phyloP scores from a whole-genome alignment of 306 rosid genomes.

The Gleditsia sinensis region DNA sequence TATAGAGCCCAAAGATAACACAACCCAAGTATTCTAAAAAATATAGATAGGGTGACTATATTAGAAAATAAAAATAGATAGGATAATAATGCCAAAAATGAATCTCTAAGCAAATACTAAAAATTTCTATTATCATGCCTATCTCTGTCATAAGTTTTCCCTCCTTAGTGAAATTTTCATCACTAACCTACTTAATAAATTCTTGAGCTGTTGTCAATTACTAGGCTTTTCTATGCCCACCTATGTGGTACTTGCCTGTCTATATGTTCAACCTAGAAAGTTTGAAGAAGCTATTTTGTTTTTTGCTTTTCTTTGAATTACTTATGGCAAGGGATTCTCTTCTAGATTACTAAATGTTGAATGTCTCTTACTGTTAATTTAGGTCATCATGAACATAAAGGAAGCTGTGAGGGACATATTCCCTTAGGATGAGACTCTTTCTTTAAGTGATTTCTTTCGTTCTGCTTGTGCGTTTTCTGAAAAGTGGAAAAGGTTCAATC shows the following conservation, averaged over 20 bases:
- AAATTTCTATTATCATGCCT: not conserved
- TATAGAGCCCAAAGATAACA: not conserved
- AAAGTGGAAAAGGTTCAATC: conserved; percentile 61
- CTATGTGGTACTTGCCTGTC: not conserved
- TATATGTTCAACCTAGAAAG: not conserved
- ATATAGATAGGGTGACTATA: not conserved
- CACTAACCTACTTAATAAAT: not conserved
- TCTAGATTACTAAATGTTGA: not conserved
- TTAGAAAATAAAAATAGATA: not conserved
- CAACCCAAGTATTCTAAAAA: not conserved
- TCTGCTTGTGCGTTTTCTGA: conserved; percentile 60
- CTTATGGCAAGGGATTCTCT: not conserved
- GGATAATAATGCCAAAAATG: not conserved
- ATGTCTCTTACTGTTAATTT: not conserved
- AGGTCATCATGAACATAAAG: conserved; percentile 37
- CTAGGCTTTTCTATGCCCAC: not conserved
- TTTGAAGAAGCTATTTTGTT: not conserved
- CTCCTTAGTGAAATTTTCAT: not conserved
- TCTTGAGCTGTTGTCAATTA: not conserved
- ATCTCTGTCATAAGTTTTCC: not conserved
- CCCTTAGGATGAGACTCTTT: conserved; percentile 70
- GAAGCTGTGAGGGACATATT: conserved; percentile 22
- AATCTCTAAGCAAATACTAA: not conserved
- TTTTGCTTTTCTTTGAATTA: not conserved
- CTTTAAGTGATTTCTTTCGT: conserved; percentile 51